phyloP scores from a whole-genome alignment of 176 grass and related monocot genomes.

The Zoysia pacifica region DNA sequence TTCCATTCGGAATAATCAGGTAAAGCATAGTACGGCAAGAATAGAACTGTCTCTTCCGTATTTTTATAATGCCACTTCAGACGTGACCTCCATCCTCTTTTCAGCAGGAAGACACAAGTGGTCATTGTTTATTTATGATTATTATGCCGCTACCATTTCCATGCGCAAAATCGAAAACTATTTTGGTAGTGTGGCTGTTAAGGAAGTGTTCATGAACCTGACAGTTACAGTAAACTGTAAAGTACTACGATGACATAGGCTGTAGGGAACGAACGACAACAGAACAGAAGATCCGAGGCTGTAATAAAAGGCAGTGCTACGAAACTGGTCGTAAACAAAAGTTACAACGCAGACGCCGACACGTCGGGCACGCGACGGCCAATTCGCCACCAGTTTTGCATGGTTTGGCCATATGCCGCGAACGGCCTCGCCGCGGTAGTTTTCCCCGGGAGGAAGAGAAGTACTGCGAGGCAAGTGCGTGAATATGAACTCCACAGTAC shows the following conservation, averaged over 20 bases:
- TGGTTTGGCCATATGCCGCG: background rate
- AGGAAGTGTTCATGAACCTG: background rate
- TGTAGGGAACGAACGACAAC: too few relatives aligned
- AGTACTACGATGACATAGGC: too few relatives aligned
- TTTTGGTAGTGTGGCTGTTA: background rate
- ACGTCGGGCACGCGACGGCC: too few relatives aligned
- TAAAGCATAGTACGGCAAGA: background rate
- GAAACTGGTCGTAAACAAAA: background rate
- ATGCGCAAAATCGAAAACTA: background rate
- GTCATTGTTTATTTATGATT: background rate
- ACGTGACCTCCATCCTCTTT: background rate
- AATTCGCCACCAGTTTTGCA: background rate
- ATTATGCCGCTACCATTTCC: background rate
- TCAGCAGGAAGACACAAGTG: background rate
- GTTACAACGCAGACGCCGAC: background rate
- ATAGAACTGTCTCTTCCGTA: background rate
- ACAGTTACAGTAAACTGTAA: too few relatives aligned
- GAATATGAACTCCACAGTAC: too few relatives aligned
- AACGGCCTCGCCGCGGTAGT: background rate
- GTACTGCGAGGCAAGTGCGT: too few relatives aligned
- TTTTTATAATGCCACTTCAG: background rate
- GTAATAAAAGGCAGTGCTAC: background rate
- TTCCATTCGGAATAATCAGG: background rate
- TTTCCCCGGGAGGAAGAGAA: too few relatives aligned
- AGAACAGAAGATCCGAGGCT: background rate